Percentiles rank a stretch among this genome's conserved stretches.
These are phyloP conservation scores for Nannizzia gypsea DNA, from an alignment of 2,329 filamentous ascomycete species.

Conservation along the genomic window DNA sequence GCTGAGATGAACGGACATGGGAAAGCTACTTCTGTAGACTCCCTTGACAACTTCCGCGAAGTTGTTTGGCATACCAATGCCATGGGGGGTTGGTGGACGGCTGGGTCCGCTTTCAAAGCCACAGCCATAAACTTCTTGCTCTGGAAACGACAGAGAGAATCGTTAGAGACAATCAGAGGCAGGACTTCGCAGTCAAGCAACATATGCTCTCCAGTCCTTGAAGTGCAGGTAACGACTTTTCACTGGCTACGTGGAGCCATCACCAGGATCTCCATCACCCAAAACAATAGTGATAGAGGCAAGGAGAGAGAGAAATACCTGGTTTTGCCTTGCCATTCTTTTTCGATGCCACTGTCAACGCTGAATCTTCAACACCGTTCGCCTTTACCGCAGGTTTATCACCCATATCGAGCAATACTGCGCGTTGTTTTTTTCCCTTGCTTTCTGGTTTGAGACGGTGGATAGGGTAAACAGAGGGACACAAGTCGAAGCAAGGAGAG, in stretches of 20 bases:
- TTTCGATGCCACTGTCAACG: not conserved
- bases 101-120: slow-evolving; percentile 15
- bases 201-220: not conserved
- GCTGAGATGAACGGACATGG: slow-evolving; percentile 55
- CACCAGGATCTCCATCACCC: not conserved
- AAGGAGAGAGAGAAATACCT: slow-evolving; percentile 1
- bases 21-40: slow-evolving; percentile 75
- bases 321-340: not conserved
- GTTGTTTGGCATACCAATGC: slow-evolving; percentile 47
- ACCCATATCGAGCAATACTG: not conserved
- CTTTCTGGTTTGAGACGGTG: not conserved
- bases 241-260: not conserved
- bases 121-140: slow-evolving; percentile 9
- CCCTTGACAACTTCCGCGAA: slow-evolving; percentile 64
- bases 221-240: not conserved
- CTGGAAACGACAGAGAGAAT: slow-evolving; percentile 2
- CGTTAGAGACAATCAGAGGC: slow-evolving; percentile 3
- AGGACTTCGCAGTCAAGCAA: slow-evolving; percentile 4
- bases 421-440: not conserved
- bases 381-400: not conserved
- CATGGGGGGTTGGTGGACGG: slow-evolving; percentile 24
- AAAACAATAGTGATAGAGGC: not conserved
- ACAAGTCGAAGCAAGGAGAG: not conserved
- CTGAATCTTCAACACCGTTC: not conserved
- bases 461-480: not conserved